Base-by-base conservation (phyloP, 805 yeast species). In the Yamadazyma nakazawae region DNA sequence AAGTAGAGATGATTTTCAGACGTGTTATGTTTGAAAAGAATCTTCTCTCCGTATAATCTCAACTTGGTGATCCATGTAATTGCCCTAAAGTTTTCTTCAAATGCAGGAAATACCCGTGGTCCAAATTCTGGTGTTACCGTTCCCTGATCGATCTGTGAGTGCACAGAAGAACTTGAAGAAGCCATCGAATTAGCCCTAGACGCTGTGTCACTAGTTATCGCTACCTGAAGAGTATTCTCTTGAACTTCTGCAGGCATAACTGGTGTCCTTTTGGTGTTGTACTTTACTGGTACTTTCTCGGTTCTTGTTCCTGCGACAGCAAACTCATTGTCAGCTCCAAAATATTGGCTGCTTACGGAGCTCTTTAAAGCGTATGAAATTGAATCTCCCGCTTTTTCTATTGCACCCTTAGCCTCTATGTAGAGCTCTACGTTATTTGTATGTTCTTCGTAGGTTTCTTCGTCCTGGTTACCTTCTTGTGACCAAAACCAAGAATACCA, bases 251-350 rank as follows among this genome's bases (percentile, higher is more conserved):
- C 62, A 4, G 71, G 69, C 7, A 62, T 54, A 2, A 68, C 39
- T 0, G 75, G 75, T 17, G 61, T 56, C 39, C 61, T 66, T 32
- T 56, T 60, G 34, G 58, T 53, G 34, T 58, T 59, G 49, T 63
- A 67, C 39, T 51, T 54, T 1, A 70, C 73, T 3, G 76, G 76
- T 25, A 51, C 57, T 1, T 37, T 28, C 45, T 66, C 67, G 2
- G 73, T 61, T 5, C 51, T 43, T 2, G 75, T 70, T 12, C 62
- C 68, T 39, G 55, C 47, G 1, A 71, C 76, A 1, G 72, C 63
- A 34, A 72, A 47, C 43, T 67, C 71, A 21, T 56, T 53, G 28
- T 56, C 59, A 26, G 54, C 47, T 2, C 45, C 36, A 17, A 48
- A 25, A 21, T 47, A 52, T 17, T 50, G 56, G 30, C 56, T 52